Conservation (phyloP, 192 early-diverging fungal genomes). For the Coemansia sp. region DNA sequence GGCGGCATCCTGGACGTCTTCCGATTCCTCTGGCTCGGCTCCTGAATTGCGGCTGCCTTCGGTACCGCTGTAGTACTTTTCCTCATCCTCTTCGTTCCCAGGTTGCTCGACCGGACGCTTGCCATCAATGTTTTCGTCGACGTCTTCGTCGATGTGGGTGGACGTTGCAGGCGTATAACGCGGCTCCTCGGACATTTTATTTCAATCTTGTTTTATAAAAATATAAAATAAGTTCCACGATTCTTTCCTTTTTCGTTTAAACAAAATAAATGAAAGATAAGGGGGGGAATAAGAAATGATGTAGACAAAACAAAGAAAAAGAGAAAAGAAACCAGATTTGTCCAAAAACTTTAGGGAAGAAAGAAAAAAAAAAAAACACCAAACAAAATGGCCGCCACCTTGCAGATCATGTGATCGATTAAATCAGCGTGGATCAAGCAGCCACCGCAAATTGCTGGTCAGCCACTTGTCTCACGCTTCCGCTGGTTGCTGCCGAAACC, state of each 20-base stretch:
- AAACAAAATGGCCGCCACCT: too few species aligned
- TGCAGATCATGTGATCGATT: background rate
- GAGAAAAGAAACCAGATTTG: background rate
- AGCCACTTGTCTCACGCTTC: background rate
- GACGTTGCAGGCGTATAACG: constrained; percentile 1
- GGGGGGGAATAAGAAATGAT: background rate
- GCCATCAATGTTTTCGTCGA: background rate
- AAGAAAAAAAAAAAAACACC: background rate
- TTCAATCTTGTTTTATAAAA: background rate
- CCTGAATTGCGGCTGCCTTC: background rate
- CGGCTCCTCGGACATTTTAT: constrained; percentile 19
- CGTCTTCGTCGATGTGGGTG: background rate
- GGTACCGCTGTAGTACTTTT: constrained; percentile 9
- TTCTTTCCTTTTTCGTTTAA: background rate
- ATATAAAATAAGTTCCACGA: too few species aligned
- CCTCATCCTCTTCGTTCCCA: constrained; percentile 5
- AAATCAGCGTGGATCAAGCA: background rate
- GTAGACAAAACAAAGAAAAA: background rate
- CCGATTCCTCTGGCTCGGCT: background rate
- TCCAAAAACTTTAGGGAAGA: background rate
- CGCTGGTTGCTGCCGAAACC: constrained; percentile 7
- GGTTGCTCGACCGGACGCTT: constrained; percentile 1
- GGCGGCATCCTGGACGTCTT: background rate
- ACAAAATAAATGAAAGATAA: background rate
- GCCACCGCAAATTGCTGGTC: constrained; percentile 10